These are phyloP conservation scores for Penicillium nordicum DNA, from an alignment of 2,329 filamentous ascomycete species.

Conservation along the genomic window DNA sequence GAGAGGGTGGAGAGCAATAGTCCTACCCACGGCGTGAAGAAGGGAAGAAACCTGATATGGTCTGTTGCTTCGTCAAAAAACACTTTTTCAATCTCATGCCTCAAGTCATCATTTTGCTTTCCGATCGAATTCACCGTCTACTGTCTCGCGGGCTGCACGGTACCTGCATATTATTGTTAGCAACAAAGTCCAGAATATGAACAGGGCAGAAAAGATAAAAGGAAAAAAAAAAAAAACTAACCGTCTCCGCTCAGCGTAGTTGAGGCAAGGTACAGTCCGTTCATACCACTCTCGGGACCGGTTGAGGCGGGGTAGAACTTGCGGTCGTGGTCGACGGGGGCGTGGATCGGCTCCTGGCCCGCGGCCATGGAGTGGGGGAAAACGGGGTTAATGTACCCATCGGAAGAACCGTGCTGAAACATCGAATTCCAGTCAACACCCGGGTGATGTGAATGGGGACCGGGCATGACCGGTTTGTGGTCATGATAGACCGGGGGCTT, in stretches of 20 bases:
- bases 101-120: slow-evolving; percentile 7
- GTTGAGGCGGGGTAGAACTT: slow-evolving; percentile 51
- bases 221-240: slow-evolving; percentile 23
- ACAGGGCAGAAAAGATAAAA: background rate
- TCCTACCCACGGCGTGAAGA: slow-evolving; percentile 10
- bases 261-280: slow-evolving; percentile 48
- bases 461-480: slow-evolving; percentile 56
- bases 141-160: slow-evolving; percentile 55
- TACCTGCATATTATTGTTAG: slow-evolving; percentile 50
- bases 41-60: background rate
- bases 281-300: slow-evolving; percentile 44
- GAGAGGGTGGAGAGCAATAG: slow-evolving; percentile 12
- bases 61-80: background rate
- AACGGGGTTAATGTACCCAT: slow-evolving; percentile 61
- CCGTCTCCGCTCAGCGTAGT: slow-evolving; percentile 47
- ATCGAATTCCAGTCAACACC: slow-evolving; percentile 73
- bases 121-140: slow-evolving; percentile 49
- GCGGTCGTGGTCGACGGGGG: slow-evolving; percentile 57
- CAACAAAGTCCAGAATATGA: slow-evolving; percentile 42
- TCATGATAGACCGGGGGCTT: slow-evolving; percentile 41
- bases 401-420: slow-evolving; percentile 70
- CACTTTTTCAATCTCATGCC: slow-evolving; percentile 6
- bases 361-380: slow-evolving; percentile 65
- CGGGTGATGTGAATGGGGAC: slow-evolving; percentile 56
- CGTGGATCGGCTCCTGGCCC: slow-evolving; percentile 67